These are phyloP conservation scores for Chrysosporium keratinophilum DNA, from an alignment of 2,329 filamentous ascomycete species.

Conservation along the genomic window DNA sequence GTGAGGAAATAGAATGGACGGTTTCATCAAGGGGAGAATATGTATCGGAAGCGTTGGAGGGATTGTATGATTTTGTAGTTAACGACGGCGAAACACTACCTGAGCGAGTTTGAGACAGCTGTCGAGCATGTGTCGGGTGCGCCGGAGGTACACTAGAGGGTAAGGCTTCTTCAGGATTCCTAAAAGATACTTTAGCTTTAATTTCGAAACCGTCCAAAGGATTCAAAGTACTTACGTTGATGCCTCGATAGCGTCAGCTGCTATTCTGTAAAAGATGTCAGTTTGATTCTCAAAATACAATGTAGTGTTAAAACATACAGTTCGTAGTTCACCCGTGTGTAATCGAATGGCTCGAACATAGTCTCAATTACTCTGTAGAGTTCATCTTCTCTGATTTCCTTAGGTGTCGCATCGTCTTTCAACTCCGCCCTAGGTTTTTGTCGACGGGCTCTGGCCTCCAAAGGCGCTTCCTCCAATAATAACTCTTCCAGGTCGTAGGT, in stretches of 20 bases:
- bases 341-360: slow-evolving; percentile 91
- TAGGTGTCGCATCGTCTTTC: slow-evolving; percentile 87
- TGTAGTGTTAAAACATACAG: slow-evolving; percentile 43
- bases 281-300: slow-evolving; percentile 11
- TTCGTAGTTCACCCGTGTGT: slow-evolving; percentile 70
- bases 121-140: slow-evolving; percentile 26
- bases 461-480: slow-evolving; percentile 81
- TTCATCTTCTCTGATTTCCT: slow-evolving; percentile 90
- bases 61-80: slow-evolving; percentile 23
- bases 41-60: slow-evolving; percentile 22
- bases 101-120: slow-evolving; percentile 30
- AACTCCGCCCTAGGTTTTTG: slow-evolving; percentile 88
- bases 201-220: slow-evolving; percentile 7
- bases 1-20: slow-evolving; percentile 17
- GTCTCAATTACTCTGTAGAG: slow-evolving; percentile 88
- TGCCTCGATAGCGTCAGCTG: slow-evolving; percentile 34
- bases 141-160: slow-evolving; percentile 17
- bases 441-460: slow-evolving; percentile 82
- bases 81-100: slow-evolving; percentile 25
- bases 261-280: slow-evolving; percentile 21
- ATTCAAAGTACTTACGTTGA: slow-evolving; percentile 22
- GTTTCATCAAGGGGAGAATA: slow-evolving; percentile 23
- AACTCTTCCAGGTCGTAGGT: slow-evolving; percentile 96
- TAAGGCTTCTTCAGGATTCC: slow-evolving; percentile 33
- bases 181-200: slow-evolving; percentile 15